These are phyloP conservation scores for Rhizophagus sp. DNA, from an alignment of 192 early-diverging fungal genomes.

Conservation along the genomic window DNA sequence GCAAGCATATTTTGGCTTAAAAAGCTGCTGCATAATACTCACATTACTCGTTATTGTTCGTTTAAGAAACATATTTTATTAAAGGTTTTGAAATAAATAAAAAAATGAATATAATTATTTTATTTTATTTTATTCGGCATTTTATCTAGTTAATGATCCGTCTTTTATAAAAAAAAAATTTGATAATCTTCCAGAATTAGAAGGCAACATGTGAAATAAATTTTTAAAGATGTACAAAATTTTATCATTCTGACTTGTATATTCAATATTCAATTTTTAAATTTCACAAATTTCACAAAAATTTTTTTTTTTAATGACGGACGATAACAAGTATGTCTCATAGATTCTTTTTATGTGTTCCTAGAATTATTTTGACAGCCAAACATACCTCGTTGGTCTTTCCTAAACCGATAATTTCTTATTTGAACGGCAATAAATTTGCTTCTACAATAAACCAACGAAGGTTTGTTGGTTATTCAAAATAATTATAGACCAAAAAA, in stretches of 20 bases:
- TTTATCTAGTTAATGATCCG: too few relatives aligned
- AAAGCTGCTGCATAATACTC: background rate
- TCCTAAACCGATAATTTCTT: background rate
- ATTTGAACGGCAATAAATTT: background rate
- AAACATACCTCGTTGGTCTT: slow-evolving; percentile 15
- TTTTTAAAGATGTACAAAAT: too few relatives aligned
- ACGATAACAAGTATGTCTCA: slow-evolving; percentile 7
- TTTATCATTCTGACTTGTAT: too few relatives aligned
- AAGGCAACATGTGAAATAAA: too few relatives aligned
- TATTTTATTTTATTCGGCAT: too few relatives aligned
- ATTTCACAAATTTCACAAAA: background rate
- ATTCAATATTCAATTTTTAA: too few relatives aligned
- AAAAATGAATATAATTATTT: too few relatives aligned
- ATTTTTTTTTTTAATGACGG: background rate
- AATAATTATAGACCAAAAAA: slow-evolving; percentile 6
- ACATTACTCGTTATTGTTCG: background rate
- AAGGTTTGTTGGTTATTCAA: slow-evolving; percentile 26
- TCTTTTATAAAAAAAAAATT: too few relatives aligned
- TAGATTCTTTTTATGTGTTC: background rate
- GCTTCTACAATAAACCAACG: slow-evolving; percentile 2
- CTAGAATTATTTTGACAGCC: slow-evolving; percentile 14
- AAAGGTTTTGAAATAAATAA: too few relatives aligned
- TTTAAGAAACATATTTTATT: background rate
- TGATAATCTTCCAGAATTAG: too few relatives aligned
- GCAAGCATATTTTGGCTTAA: background rate